Percentiles rank a stretch among this genome's conserved stretches.
These are phyloP conservation scores for Rhinocladiella similis DNA, from an alignment of 2,329 filamentous ascomycete genomes.

Conservation along the genomic window DNA sequence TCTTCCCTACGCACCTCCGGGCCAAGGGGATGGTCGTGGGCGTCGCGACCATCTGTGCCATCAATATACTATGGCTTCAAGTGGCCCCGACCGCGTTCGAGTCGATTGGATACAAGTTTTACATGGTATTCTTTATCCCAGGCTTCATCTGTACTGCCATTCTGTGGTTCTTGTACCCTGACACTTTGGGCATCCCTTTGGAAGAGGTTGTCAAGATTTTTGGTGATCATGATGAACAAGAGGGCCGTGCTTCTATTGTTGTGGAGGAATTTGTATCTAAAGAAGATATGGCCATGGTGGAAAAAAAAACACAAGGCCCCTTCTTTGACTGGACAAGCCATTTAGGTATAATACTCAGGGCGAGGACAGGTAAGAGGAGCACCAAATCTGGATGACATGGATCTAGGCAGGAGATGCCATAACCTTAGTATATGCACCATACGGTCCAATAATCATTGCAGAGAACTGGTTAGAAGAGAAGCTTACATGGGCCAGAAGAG, in stretches of 20 bases:
- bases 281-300: not conserved
- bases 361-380: no score
- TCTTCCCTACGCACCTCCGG: slow-evolving; percentile 15
- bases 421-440: no score
- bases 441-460: no score
- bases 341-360: no score
- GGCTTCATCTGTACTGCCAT: not conserved
- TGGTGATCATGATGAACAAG: slow-evolving; percentile 3
- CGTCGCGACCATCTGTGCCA: slow-evolving; percentile 6
- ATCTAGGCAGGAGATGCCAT: no score
- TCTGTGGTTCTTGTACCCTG: slow-evolving; percentile 26
- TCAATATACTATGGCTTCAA: slow-evolving; percentile 33
- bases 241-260: not conserved
- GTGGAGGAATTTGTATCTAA: not conserved
- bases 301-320: no score
- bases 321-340: no score
- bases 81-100: slow-evolving; percentile 34
- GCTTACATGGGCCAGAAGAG: no score
- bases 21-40: slow-evolving; percentile 13
- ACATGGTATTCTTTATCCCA: slow-evolving; percentile 30
- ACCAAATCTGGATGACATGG: no score
- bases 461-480: no score
- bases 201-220: slow-evolving; percentile 35
- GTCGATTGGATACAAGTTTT: slow-evolving; percentile 36
- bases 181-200: slow-evolving; percentile 33